Evolutionary conservation across 2,329 filamentous ascomycete genomes (phyloP).

Genomic region (Sporothrix pallida): DNA sequence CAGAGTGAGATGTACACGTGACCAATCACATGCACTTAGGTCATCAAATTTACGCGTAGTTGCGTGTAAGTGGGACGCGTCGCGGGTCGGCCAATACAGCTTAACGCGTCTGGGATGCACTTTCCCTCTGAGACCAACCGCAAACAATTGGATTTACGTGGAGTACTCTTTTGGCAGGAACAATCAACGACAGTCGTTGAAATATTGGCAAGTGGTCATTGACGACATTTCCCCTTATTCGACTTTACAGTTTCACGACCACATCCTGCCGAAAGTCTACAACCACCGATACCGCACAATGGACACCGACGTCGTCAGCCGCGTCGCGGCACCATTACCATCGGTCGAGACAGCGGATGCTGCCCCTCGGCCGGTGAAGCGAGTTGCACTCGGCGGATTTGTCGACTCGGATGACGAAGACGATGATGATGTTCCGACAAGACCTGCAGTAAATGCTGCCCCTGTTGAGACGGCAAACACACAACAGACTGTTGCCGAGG

Average conservation of each 20-base stretch:
- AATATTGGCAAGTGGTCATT: background rate
- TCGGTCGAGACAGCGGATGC: background rate
- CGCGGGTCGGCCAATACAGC: conserved; percentile 16
- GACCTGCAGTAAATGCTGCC: background rate
- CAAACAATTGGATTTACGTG: background rate
- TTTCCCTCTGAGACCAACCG: background rate
- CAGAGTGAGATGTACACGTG: background rate
- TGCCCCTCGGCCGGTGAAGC: conserved; percentile 4
- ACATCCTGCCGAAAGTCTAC: no score
- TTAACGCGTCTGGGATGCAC: conserved; percentile 29
- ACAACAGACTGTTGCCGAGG: background rate
- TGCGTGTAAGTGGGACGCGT: conserved; percentile 36
- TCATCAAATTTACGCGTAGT: background rate
- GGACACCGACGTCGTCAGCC: conserved; percentile 14
- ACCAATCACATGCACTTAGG: background rate
- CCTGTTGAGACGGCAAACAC: background rate
- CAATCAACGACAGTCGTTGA: background rate
- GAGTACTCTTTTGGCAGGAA: background rate
- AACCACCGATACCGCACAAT: background rate
- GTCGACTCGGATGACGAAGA: conserved; percentile 37
- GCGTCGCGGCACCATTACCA: background rate
- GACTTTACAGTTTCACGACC: background rate
- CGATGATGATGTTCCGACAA: background rate
- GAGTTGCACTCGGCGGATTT: conserved; percentile 35
- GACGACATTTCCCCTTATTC: background rate